A percentile compares a stretch with the other conserved stretches of the same genome.
These are phyloP conservation scores for Suhomyces vadensis DNA, from an alignment of 805 yeast species.

Conservation along the genomic window DNA sequence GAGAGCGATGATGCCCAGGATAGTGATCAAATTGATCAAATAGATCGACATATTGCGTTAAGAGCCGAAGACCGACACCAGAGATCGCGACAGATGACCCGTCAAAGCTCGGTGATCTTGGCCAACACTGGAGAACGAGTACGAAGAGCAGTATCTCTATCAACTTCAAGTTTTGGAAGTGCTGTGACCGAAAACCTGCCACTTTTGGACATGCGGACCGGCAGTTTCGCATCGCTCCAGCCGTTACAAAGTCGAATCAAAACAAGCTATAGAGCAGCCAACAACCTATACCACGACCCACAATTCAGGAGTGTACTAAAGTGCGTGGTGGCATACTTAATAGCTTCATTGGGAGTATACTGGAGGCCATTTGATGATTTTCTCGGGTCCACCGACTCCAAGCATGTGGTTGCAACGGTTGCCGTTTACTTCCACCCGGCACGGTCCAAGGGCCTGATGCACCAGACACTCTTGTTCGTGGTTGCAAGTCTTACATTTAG, in stretches of 20 bases:
- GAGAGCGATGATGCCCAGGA: not conserved
- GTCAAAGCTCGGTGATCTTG: slow-evolving; percentile 36
- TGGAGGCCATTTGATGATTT: slow-evolving; percentile 47
- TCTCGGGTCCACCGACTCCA: slow-evolving; percentile 68
- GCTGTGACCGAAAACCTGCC: not conserved
- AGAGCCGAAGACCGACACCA: not conserved
- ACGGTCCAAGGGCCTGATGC: slow-evolving; percentile 77
- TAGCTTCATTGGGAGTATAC: slow-evolving; percentile 76
- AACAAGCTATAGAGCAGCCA: not conserved
- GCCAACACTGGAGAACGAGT: slow-evolving; percentile 43
- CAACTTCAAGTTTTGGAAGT: not conserved
- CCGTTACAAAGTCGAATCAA: not conserved
- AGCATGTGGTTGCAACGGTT: slow-evolving; percentile 80
- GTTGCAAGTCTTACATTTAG: slow-evolving; percentile 53
- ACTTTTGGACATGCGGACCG: not conserved
- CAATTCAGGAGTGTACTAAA: slow-evolving; percentile 47
- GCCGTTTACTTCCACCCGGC: slow-evolving; percentile 86
- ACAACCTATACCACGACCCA: slow-evolving; percentile 12
- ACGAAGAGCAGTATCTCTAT: slow-evolving; percentile 29
- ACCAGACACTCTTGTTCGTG: slow-evolving; percentile 68
- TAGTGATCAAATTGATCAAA: too few species aligned
- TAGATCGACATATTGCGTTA: not conserved
- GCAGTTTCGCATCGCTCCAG: not conserved
- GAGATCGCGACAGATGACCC: not conserved
- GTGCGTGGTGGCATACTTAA: slow-evolving; percentile 70